Percentiles rank a stretch among this genome's conserved stretches.
Conservation (phyloP, 805 yeast genomes). For the Wickerhamiella dianesei region DNA sequence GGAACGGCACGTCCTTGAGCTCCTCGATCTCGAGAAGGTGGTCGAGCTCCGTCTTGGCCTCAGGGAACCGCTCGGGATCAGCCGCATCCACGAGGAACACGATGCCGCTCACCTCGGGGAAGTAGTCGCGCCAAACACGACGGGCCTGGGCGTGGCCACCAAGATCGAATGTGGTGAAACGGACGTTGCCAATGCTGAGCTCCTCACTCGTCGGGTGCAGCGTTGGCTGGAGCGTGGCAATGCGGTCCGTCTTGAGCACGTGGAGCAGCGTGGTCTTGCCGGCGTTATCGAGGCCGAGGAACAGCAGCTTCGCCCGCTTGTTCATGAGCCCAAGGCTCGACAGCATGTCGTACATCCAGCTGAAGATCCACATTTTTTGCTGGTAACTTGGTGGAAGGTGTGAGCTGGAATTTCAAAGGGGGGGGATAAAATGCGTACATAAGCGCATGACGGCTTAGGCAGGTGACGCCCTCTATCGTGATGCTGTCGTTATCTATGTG, state of each 20-base stretch:
- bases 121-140: slow-evolving; percentile 97
- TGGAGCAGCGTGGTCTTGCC: slow-evolving; percentile 88
- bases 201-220: slow-evolving; percentile 97
- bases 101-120: slow-evolving; percentile 98
- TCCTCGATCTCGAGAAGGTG: slow-evolving; percentile 88
- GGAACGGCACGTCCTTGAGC: slow-evolving; percentile 76
- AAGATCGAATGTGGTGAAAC: slow-evolving; percentile 94
- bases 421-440: background rate
- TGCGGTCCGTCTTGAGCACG: slow-evolving; percentile 84
- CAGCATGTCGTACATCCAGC: slow-evolving; percentile 55
- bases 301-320: slow-evolving; percentile 90
- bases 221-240: slow-evolving; percentile 96
- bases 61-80: slow-evolving; percentile 88
- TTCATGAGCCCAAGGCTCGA: slow-evolving; percentile 76
- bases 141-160: slow-evolving; percentile 99
- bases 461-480: background rate
- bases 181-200: slow-evolving; percentile 87
- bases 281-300: slow-evolving; percentile 94
- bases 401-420: background rate
- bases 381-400: background rate
- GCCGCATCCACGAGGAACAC: slow-evolving; percentile 96
- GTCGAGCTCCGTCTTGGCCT: slow-evolving; percentile 88
- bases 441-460: background rate
- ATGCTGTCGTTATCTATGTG: too few species aligned
- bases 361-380: slow-evolving; percentile 31